phyloP scores from a whole-genome alignment of 176 grass and related monocot genomes.

The Dactylis glomerata region DNA sequence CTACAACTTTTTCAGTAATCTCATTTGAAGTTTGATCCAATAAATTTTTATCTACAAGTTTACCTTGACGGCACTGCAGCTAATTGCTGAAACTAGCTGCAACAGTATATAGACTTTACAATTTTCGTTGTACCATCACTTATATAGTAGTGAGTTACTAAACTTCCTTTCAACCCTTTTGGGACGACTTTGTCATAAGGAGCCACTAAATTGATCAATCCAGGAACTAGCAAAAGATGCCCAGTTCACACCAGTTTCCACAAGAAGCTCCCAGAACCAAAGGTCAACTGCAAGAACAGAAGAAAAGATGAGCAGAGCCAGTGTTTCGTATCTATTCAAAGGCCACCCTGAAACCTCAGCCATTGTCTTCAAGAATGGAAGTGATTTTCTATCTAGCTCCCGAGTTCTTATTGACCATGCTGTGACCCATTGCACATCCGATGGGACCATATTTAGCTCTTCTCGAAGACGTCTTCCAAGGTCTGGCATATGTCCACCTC shows the following conservation, averaged over 20 bases:
- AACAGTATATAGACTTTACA: not conserved
- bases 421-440: slow-evolving; percentile 70
- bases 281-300: slow-evolving; percentile 73
- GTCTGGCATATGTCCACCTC: slow-evolving; percentile 94
- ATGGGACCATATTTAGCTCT: slow-evolving; percentile 77
- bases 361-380: slow-evolving; percentile 66
- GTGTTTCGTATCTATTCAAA: slow-evolving; percentile 74
- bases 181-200: slow-evolving; percentile 25
- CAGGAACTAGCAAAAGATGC: slow-evolving; percentile 69
- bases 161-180: not conserved
- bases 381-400: slow-evolving; percentile 46
- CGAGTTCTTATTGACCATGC: slow-evolving; percentile 83
- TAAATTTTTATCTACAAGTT: slow-evolving; percentile 24
- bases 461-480: slow-evolving; percentile 60
- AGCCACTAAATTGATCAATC: slow-evolving; percentile 29
- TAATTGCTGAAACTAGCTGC: not conserved
- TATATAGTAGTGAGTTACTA: slow-evolving; percentile 13
- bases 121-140: slow-evolving; percentile 20
- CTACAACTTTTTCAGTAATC: not conserved
- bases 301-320: slow-evolving; percentile 77
- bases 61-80: slow-evolving; percentile 10
- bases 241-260: slow-evolving; percentile 41
- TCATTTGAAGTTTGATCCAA: slow-evolving; percentile 8
- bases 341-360: slow-evolving; percentile 66
- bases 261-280: slow-evolving; percentile 82